Evolutionary conservation across 306 rosid genomes (phyloP), one percentile per base, ranked within the genome.

Genomic region (Prunus dulcis): DNA sequence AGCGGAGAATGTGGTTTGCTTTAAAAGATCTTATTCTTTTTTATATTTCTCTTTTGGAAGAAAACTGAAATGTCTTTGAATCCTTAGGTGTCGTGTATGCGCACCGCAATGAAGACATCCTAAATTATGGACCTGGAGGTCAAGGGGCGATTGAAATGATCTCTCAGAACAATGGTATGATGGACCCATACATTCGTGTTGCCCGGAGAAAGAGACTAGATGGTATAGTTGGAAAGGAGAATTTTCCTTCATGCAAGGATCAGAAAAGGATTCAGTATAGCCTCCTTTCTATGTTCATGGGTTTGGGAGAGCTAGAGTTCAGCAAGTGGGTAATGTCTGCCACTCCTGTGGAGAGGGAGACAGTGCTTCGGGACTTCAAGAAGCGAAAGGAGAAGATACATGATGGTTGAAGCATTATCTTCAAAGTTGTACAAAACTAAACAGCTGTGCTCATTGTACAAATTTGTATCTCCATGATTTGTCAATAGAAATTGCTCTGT

Each of bases 291-390:
- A 80, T 27, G 62, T 86, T 69, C 67, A 78, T 73, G 82, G 93
- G 89, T 64, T 85, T 91, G 97, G 89, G 38, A 64, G 97, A 85
- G 77, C 77, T 90, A 67, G 88, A 86, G 79, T 91, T 91, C 75
- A 93, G 98, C 88, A 87, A 80, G 82, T 94, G 98, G 98, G 60
- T 92, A 70, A 79, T 92, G 76, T 86, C 93, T 47, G 93, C 93
- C 1, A 85, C 91, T 69, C 89, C 91, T 50, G 47, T 25, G 32
- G 91, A 89, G 83, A 89, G 95, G 79, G 89, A 87, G 70, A 84
- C 80, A 25, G 88, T 86, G 78, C 90, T 94, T 76, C 76, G 43
- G 71, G 89, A 89, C 81, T 92, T 78, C 84, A 87, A 82, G 75
- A 85, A 80, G 91, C 90, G 89, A 71, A 88, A 77, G 87, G 75